Evolutionary conservation across 805 yeast species (phyloP).

Genomic region (Saccharomycopsis lassenensis): DNA sequence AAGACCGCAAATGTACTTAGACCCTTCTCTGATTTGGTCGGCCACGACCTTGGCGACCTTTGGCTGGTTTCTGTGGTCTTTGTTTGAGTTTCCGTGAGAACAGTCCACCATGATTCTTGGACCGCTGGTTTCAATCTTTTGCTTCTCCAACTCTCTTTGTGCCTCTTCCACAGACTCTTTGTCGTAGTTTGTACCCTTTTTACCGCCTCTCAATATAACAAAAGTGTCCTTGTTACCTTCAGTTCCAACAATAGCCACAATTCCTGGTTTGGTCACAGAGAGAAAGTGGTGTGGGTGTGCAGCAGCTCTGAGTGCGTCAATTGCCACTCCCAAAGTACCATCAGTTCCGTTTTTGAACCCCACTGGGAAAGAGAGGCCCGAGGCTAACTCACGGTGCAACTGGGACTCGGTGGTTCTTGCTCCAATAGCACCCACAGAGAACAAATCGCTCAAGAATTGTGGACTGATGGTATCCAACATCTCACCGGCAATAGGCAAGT

Average conservation of each 20-base stretch:
- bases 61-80: conserved; percentile 93
- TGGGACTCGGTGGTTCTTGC: conserved; percentile 99
- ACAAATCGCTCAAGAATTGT: conserved; percentile 82
- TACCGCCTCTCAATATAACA: conserved; percentile 93
- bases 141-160: conserved; percentile 40
- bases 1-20: conserved; percentile 72
- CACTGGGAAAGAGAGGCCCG: conserved; percentile 96
- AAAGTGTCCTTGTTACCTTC: conserved; percentile 93
- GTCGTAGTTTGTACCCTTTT: conserved; percentile 87
- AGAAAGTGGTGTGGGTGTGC: conserved; percentile 87
- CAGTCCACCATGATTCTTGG: conserved; percentile 87
- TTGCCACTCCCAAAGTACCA: conserved; percentile 84
- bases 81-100: conserved; percentile 94
- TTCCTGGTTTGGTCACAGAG: conserved; percentile 96
- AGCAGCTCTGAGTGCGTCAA: conserved; percentile 92
- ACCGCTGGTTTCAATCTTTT: conserved; percentile 28
- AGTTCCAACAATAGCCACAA: conserved; percentile 92
- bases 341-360: conserved; percentile 99
- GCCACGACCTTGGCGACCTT: conserved; percentile 77
- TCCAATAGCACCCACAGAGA: conserved; percentile 95
- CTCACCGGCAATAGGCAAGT: conserved; percentile 90
- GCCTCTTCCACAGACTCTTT: conserved; percentile 66
- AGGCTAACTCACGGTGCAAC: conserved; percentile 92
- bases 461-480: conserved; percentile 98
- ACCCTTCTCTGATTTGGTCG: conserved; percentile 74